phyloP scores from a whole-genome alignment of 1,139 yeast genomes.

The Diutina rugosa region DNA sequence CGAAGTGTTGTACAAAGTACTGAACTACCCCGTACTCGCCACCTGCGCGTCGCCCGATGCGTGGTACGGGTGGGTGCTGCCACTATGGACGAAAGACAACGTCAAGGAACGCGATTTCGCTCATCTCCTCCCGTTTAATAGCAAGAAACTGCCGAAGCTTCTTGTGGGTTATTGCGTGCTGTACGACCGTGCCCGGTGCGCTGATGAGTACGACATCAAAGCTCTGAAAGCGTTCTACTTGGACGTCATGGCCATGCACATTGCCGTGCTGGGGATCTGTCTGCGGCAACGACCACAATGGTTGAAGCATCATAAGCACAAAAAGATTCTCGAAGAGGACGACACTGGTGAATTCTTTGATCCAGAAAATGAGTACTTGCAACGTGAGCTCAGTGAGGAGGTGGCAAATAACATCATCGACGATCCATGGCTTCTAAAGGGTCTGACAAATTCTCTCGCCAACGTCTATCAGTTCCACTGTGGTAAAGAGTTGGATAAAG shows the following conservation, averaged over 20 bases:
- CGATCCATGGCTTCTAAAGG: slow-evolving; percentile 71
- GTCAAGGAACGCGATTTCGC: slow-evolving; percentile 21
- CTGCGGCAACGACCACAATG: slow-evolving; percentile 80
- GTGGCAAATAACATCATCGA: slow-evolving; percentile 12
- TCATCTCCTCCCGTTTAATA: slow-evolving; percentile 69
- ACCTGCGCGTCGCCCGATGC: slow-evolving; percentile 68
- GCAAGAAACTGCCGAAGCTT: slow-evolving; percentile 34
- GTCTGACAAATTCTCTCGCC: slow-evolving; percentile 70
- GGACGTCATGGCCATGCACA: slow-evolving; percentile 90
- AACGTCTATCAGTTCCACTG: slow-evolving; percentile 79
- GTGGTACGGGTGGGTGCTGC: slow-evolving; percentile 96
- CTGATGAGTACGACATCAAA: slow-evolving; percentile 67
- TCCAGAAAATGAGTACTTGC: slow-evolving; percentile 4
- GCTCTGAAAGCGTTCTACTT: slow-evolving; percentile 64
- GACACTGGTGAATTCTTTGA: slow-evolving; percentile 5
- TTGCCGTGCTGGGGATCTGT: slow-evolving; percentile 86
- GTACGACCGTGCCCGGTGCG: slow-evolving; percentile 76
- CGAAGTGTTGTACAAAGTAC: slow-evolving; percentile 68
- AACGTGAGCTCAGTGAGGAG: neutral
- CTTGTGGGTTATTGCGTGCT: slow-evolving; percentile 86
- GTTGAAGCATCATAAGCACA: slow-evolving; percentile 42
- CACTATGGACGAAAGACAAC: slow-evolving; percentile 38
- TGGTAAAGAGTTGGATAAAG: slow-evolving; percentile 53
- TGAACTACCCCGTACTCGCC: slow-evolving; percentile 71
- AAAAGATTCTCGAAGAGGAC: slow-evolving; percentile 9